Conservation (phyloP, 2,329 filamentous ascomycete species). For the Arachnopeziza araneosa region DNA sequence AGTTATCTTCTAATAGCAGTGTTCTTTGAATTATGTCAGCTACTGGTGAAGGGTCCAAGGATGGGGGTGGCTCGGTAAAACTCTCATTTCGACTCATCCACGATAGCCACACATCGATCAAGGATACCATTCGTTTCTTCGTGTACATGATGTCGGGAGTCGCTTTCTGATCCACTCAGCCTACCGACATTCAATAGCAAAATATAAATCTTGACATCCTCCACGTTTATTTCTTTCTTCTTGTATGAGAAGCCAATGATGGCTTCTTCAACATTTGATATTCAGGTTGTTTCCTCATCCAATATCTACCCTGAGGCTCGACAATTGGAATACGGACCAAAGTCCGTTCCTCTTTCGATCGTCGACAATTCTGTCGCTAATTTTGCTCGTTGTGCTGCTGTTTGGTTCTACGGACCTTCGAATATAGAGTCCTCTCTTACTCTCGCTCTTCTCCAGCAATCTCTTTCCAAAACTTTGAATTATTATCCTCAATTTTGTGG, state of each 20-base stretch:
- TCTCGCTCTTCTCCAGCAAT: slow-evolving; percentile 14
- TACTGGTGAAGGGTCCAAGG: too few relatives aligned
- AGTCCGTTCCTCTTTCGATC: slow-evolving; percentile 33
- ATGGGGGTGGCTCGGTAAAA: not conserved
- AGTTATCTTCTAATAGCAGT: too few relatives aligned
- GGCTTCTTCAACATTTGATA: slow-evolving; percentile 8
- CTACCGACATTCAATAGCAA: not conserved
- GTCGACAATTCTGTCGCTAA: slow-evolving; percentile 38
- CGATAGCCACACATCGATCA: not conserved
- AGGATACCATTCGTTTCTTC: not conserved
- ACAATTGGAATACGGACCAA: slow-evolving; percentile 1
- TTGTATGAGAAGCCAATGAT: not conserved
- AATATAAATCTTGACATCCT: not conserved
- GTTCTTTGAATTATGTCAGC: too few relatives aligned
- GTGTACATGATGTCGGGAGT: not conserved
- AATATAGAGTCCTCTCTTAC: slow-evolving; percentile 8
- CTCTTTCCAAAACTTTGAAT: slow-evolving; percentile 33
- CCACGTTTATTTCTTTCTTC: not conserved
- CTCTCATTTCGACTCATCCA: slow-evolving; percentile 6
- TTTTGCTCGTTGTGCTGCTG: slow-evolving; percentile 36
- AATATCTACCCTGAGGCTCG: slow-evolving; percentile 16
- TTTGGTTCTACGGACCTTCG: slow-evolving; percentile 39
- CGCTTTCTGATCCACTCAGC: not conserved
- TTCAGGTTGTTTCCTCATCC: slow-evolving; percentile 15
- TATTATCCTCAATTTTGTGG: slow-evolving; percentile 40